Evolutionary conservation across 306 rosid genomes (phyloP).

Genomic region (cucumber (Cucumis sativus)): DNA sequence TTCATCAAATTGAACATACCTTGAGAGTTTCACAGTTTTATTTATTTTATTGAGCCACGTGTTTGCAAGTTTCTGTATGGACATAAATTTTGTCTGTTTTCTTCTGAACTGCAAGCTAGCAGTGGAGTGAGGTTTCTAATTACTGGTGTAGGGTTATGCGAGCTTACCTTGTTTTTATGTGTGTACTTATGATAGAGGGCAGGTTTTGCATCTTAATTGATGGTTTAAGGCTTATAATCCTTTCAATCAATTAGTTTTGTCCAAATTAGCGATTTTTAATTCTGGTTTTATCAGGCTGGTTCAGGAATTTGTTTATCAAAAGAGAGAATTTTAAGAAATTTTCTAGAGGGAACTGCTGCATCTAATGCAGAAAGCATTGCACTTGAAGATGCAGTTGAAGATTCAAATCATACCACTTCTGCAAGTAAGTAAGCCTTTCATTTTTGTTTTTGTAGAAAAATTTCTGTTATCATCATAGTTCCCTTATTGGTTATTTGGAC

Average conservation of each 20-base stretch:
- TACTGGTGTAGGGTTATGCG: background rate
- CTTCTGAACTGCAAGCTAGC: background rate
- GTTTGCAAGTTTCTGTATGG: background rate
- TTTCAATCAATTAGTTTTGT: background rate
- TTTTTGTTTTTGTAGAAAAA: background rate
- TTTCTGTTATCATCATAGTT: background rate
- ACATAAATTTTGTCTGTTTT: background rate
- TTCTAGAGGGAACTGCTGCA: slow-evolving; percentile 71
- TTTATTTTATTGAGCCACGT: background rate
- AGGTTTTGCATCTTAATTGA: background rate
- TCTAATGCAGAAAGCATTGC: slow-evolving; percentile 26
- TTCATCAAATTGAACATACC: background rate
- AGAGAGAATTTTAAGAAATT: slow-evolving; percentile 34
- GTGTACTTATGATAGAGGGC: background rate
- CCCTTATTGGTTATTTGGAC: background rate
- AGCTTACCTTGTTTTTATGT: background rate
- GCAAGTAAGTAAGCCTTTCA: slow-evolving; percentile 25
- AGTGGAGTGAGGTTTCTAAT: background rate
- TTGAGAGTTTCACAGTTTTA: background rate
- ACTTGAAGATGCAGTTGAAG: slow-evolving; percentile 32
- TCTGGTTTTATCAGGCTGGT: slow-evolving; percentile 35
- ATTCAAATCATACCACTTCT: slow-evolving; percentile 13
- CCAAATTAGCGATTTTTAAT: background rate
- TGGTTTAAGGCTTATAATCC: background rate
- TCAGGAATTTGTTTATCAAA: slow-evolving; percentile 49